Conservation (phyloP, 805 yeast species). For the Candida maesae region DNA sequence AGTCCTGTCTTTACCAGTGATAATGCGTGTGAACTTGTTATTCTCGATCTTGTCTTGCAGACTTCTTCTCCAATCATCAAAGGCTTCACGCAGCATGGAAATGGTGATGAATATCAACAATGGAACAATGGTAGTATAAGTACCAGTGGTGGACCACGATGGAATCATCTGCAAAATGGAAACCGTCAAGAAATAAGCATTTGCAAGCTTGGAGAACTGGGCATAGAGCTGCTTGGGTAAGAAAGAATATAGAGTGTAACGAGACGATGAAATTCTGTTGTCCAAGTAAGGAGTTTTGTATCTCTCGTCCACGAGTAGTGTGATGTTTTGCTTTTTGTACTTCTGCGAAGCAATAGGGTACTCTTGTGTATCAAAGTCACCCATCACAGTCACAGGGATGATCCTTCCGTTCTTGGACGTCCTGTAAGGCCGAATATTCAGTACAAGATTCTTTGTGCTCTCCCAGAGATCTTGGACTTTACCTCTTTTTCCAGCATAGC, state of each 20-base stretch:
- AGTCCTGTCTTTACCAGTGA: no score
- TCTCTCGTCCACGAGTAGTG: conserved; percentile 64
- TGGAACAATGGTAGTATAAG: conserved; percentile 90
- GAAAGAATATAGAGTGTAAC: conserved; percentile 76
- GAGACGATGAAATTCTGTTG: conserved; percentile 80
- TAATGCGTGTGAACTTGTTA: conserved; percentile 44
- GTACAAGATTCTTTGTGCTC: conserved; percentile 32
- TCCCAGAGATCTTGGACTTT: conserved; percentile 14
- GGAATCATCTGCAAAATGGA: conserved; percentile 96
- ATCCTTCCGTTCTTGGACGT: conserved; percentile 67
- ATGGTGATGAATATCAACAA: conserved; percentile 80
- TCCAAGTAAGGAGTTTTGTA: conserved; percentile 53
- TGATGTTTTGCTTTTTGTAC: conserved; percentile 22
- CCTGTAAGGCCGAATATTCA: conserved; percentile 45
- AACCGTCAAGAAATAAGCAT: conserved; percentile 82
- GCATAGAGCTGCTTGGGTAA: conserved; percentile 85
- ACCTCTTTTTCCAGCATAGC: conserved; percentile 26
- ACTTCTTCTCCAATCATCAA: conserved; percentile 88
- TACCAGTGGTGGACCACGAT: conserved; percentile 96
- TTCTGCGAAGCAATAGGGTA: conserved; percentile 26
- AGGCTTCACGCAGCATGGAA: conserved; percentile 90
- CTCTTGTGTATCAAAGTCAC: conserved; percentile 29
- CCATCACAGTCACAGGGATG: conserved; percentile 59
- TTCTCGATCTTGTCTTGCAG: conserved; percentile 83
- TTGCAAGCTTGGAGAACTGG: conserved; percentile 91